Evolutionary conservation across 1,139 yeast genomes (phyloP).

Genomic region (Sugiyamaella grinbergsii): DNA sequence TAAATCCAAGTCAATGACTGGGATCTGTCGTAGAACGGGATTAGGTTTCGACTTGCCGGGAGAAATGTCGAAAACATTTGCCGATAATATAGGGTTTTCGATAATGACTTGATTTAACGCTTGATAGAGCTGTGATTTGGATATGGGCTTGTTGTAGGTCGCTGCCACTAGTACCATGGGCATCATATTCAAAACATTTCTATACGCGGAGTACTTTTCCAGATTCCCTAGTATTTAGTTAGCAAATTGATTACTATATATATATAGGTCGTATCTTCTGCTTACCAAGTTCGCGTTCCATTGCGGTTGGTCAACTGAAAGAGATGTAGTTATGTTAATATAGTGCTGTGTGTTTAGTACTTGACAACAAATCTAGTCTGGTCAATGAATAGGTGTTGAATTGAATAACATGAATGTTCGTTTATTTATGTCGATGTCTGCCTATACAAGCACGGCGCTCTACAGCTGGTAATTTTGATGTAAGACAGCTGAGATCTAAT

Average conservation of each 20-base stretch:
- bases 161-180: slow-evolving; percentile 29
- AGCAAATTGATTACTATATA: not conserved
- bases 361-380: no score
- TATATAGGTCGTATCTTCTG: not conserved
- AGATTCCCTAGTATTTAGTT: slow-evolving; percentile 20
- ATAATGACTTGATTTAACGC: slow-evolving; percentile 24
- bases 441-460: no score
- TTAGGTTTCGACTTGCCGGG: slow-evolving; percentile 2
- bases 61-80: slow-evolving; percentile 17
- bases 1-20: slow-evolving; percentile 22
- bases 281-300: slow-evolving; percentile 18
- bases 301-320: no score
- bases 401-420: no score
- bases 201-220: slow-evolving; percentile 28
- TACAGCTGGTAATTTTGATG: no score
- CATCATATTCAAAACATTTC: slow-evolving; percentile 21
- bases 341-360: no score
- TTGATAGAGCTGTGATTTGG: slow-evolving; percentile 22
- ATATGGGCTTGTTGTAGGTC: slow-evolving; percentile 21
- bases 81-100: slow-evolving; percentile 23
- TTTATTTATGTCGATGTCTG: no score
- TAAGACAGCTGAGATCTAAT: no score
- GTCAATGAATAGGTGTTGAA: no score
- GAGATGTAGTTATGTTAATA: not conserved
- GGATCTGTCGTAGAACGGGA: slow-evolving; percentile 18